phyloP scores from a whole-genome alignment of 805 yeast species.

The Helenozyma rhizophorensis region DNA sequence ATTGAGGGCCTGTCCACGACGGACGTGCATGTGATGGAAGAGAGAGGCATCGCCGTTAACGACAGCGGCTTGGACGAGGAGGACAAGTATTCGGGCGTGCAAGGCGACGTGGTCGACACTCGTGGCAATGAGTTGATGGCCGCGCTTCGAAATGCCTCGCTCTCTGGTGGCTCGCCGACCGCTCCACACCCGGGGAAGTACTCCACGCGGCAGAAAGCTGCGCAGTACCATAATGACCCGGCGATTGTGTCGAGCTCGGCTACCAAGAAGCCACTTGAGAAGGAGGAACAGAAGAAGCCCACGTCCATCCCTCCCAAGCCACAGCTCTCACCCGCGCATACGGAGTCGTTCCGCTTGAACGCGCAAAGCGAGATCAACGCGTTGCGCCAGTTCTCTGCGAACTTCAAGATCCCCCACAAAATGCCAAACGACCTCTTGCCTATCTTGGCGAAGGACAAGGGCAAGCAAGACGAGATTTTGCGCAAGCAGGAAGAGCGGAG shows the following conservation, averaged over 20 bases:
- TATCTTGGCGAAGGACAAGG: conserved; percentile 61
- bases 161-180: conserved; percentile 12
- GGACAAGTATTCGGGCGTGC: conserved; percentile 87
- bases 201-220: conserved; percentile 51
- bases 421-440: conserved; percentile 65
- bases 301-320: conserved; percentile 8
- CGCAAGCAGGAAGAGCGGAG: conserved; percentile 28
- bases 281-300: conserved; percentile 1
- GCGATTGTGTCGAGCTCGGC: conserved; percentile 59
- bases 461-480: conserved; percentile 59
- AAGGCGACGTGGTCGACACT: conserved; percentile 36
- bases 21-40: conserved; percentile 85
- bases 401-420: conserved; percentile 64
- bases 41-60: conserved; percentile 73
- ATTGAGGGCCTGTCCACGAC: conserved; percentile 65
- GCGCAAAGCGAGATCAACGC: conserved; percentile 65
- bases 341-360: conserved; percentile 40
- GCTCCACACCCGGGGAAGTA: conserved; percentile 36
- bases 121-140: conserved; percentile 49
- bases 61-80: conserved; percentile 93
- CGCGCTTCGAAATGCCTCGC: conserved; percentile 33
- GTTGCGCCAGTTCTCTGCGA: conserved; percentile 73
- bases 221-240: conserved; percentile 55
- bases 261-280: conserved; percentile 10
- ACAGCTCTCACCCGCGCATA: conserved; percentile 12